Evolutionary conservation across 1,139 yeast species (phyloP), one percentile per base, ranked within the genome.

Genomic region (Candida buenavistaensis): DNA sequence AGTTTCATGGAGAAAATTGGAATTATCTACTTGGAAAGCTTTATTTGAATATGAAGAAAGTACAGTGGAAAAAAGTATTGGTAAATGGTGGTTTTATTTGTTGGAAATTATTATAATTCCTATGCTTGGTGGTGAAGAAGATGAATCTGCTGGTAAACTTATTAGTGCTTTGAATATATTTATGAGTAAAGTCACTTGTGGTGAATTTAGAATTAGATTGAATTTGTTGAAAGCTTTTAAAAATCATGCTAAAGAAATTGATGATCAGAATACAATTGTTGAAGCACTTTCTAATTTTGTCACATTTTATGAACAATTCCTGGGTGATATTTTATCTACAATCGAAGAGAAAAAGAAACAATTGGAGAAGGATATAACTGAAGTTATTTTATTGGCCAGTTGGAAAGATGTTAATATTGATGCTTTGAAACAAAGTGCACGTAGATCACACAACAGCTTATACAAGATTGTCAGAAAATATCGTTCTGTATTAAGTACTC

Each of bases 331-430:
- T 13, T 54, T 58, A 2, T 74, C 72, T 0, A 61, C 64, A 12
- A 58, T 89, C 16, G 51, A 48, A 0, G 55, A 57, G 1, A 70
- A 72, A 1, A 78, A 73, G 52, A 76, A 72, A 47, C 59, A 62
- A 6, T 62, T 92, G 26, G 89, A 82, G 42, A 90, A 89, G 52
- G 92, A 88, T 36, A 76, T 92, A 16, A 72, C 79, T 28, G 98
- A 94, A 41, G 82, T 89, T 4, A 88, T 92, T 32, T 64, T 88
- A 33, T 68, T 94, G 20, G 97, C 97, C 1, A 86, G 96, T 53
- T 94, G 98, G 97, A 89, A 90, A 51, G 99, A 94, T 60, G 92
- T 90, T 9, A 94, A 94, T 51, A 80, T 89, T 31, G 95, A 84
- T 53, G 96, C 98, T 0, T 72, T 94, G 48, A 88, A 87, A 48